phyloP scores from a whole-genome alignment of 1,284 basidiomycete genomes.

The Leucoagaricus sp. region DNA sequence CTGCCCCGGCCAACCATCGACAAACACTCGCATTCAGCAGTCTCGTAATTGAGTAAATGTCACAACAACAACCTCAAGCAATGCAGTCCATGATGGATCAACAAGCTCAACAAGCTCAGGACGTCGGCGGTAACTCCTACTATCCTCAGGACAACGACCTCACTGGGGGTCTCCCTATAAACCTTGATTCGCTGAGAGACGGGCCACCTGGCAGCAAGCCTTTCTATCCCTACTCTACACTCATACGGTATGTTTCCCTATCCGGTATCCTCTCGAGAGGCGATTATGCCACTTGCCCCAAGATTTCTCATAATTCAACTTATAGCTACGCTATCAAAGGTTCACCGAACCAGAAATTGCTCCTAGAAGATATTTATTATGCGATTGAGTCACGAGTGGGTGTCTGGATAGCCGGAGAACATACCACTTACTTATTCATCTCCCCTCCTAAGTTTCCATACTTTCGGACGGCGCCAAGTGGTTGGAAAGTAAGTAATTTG shows the following conservation, averaged over 20 bases:
- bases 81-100: slow-evolving; percentile 50
- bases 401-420: slow-evolving; percentile 21
- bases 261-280: slow-evolving; percentile 1
- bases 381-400: slow-evolving; percentile 82
- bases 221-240: slow-evolving; percentile 84
- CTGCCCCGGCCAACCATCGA: slow-evolving; percentile 34
- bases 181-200: slow-evolving; percentile 79
- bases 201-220: slow-evolving; percentile 83
- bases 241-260: slow-evolving; percentile 66
- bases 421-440: slow-evolving; percentile 14
- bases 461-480: slow-evolving; percentile 77
- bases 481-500: slow-evolving; percentile 73
- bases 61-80: slow-evolving; percentile 40
- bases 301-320: slow-evolving; percentile 9
- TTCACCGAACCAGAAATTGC: slow-evolving; percentile 78
- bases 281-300: slow-evolving; percentile 10
- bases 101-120: slow-evolving; percentile 28
- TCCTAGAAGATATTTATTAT: slow-evolving; percentile 85
- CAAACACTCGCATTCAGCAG: slow-evolving; percentile 31
- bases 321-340: slow-evolving; percentile 83
- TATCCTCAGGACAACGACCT: slow-evolving; percentile 75
- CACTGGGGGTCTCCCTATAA: slow-evolving; percentile 79
- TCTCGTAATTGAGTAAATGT: slow-evolving; percentile 31
- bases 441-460: slow-evolving; percentile 68
- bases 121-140: slow-evolving; percentile 60